A percentile compares a stretch with the other conserved stretches of the same genome.
These are phyloP conservation scores for Xylaria sp. DNA, from an alignment of 2,329 filamentous ascomycete species.

Conservation along the genomic window DNA sequence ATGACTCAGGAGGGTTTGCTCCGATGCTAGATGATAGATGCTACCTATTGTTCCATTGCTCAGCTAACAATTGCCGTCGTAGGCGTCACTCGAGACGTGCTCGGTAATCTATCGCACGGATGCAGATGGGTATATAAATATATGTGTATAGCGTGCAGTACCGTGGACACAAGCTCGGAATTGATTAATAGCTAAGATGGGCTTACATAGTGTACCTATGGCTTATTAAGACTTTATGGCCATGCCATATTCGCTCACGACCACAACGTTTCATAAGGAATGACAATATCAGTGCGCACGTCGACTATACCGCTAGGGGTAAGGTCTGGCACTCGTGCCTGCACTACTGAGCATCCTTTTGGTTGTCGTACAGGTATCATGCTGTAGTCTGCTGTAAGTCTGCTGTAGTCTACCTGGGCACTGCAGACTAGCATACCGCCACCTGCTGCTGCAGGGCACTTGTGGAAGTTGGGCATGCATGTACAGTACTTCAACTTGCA, in stretches of 20 bases:
- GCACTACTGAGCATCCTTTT: not conserved
- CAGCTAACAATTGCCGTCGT: slow-evolving; percentile 3
- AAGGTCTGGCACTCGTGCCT: slow-evolving; percentile 12
- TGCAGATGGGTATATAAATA: not conserved
- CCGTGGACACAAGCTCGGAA: not conserved
- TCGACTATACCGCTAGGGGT: slow-evolving; percentile 17
- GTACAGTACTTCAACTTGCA: too few species aligned
- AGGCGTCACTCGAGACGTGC: slow-evolving; percentile 3
- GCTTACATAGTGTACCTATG: slow-evolving; percentile 21
- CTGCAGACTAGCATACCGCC: not conserved
- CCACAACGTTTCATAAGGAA: slow-evolving; percentile 4
- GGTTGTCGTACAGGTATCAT: not conserved
- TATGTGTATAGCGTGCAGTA: slow-evolving; percentile 3
- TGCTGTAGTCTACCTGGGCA: too few species aligned
- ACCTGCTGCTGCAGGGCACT: slow-evolving; percentile 2
- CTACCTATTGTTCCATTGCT: not conserved
- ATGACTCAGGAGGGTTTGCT: slow-evolving; percentile 4
- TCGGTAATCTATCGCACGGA: slow-evolving; percentile 1
- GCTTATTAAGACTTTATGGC: not conserved
- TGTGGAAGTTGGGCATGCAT: not conserved
- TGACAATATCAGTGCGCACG: slow-evolving; percentile 30
- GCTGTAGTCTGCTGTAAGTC: not conserved
- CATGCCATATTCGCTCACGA: not conserved
- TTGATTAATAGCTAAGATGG: slow-evolving; percentile 12
- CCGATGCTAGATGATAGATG: too few species aligned